Base-by-base conservation (phyloP, 768 basidiomycete genomes). In the Phylloporus rhodoxanthus region DNA sequence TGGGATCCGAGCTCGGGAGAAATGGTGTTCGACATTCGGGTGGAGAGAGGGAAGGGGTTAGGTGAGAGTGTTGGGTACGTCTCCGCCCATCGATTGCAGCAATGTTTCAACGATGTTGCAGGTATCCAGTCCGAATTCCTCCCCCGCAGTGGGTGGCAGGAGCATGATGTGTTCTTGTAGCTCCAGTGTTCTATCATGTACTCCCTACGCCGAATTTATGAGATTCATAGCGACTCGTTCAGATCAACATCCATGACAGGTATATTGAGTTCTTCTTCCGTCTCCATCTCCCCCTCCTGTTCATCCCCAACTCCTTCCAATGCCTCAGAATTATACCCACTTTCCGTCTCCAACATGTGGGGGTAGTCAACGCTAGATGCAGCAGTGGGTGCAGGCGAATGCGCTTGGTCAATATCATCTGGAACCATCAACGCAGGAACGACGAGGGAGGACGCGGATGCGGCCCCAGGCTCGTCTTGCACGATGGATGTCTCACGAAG, bases 51-150 rank as follows among this genome's bases (percentile, higher is more conserved):
- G 55, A 93, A 90, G 61, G 95, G 95, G 0, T 48, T 71, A 29
- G 95, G 95, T 7, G 76, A 81, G 51, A 97, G 91, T 20, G 76
- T 82, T 54, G 82, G 86, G 87, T 92, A 65, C 54, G 83, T 34
- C 38, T 47, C 23, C 14, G 3, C 19, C 26, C 8, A 10, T 11
- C 5, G 19, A 29, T 40, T 5, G 14, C 13, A 15, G 23, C 26
- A 2, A 36, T 25, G 25, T 33, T 20, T 36, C 29, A 34, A 55
- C 38, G 23, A 42, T 14, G 30, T 46, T 38, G 20, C 50, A 80
- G 79, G 40, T 80, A 80, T 58, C 44, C 61, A 29, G 67, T 75
- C 39, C 65, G 62, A 40, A 66, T 69, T 13, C 81, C 76, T 32
- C 67, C 71, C 23, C 78, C 75, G 14, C 61, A 63, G 47, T 75